Evolutionary conservation across 2,329 filamentous ascomycete species (phyloP), one percentile per base, ranked within the genome.

Genomic region (Aspergillus oerlinghausenensis): DNA sequence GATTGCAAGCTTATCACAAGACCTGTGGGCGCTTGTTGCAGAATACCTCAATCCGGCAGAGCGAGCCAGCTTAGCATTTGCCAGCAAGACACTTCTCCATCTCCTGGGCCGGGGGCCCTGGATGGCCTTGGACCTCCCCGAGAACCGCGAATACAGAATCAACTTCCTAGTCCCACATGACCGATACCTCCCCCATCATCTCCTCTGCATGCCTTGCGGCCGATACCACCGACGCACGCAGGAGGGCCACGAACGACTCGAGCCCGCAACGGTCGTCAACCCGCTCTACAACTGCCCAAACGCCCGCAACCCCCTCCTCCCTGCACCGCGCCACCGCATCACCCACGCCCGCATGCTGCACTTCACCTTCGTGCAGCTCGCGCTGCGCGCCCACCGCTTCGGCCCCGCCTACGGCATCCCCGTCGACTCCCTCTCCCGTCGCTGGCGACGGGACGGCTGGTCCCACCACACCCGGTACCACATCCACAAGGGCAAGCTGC

Each of bases 341-440:
- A 79, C 80, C 5, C 79, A 82, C 38, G 80, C 77, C 43, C 80
- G 83, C 53, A 77, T 71, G n/a, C 72, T 87, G 0, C 81, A 82
- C 2, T 85, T 83, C 67, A 70, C 80, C 11, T 85, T 85, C 59
- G 76, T 84, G 1, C 84, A 87, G 65, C 77, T 87, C n/a, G 77
- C 73, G 3, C 71, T 80, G 45, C 78, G 83, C 32, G 76, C 78
- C 4, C 70, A 76, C 55, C 75, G 75, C n/a, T 80, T 79, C 64
- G 75, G 75, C 1, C 72, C 76, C 0, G 55, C 60, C 2, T 78
- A 83, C 63, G 82, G 82, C 28, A 75, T 85, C 40, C 58, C 75
- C 2, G 56, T 73, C 2, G 75, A 79, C 1, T 70, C 74, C 0
- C 74, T 87, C 19, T 71, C 71, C 8, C 79, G 82, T 2, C 78